Evolutionary conservation across 768 basidiomycete genomes (phyloP).

Genomic region (Leccinum rimulosum): DNA sequence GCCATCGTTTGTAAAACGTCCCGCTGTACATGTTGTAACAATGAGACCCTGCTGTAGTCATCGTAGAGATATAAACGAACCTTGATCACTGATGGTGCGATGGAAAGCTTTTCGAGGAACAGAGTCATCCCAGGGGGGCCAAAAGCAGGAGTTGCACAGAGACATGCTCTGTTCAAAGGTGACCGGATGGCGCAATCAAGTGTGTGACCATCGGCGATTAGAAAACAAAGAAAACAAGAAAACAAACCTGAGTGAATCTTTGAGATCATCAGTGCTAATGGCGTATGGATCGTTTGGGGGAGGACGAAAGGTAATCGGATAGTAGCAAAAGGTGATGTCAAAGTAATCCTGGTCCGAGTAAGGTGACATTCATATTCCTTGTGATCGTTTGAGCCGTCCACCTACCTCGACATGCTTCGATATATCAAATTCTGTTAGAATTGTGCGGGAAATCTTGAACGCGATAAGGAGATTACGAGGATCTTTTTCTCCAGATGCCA

Average conservation of each 20-base stretch:
- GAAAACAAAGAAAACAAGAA: background rate
- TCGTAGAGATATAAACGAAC: constrained; percentile 34
- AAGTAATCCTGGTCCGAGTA: constrained; percentile 68
- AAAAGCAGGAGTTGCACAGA: constrained; percentile 78
- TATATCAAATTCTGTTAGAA: constrained; percentile 87
- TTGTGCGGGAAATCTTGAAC: constrained; percentile 83
- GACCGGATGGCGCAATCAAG: background rate
- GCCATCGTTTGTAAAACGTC: constrained; percentile 82
- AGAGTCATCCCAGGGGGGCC: constrained; percentile 83
- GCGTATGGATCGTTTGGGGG: constrained; percentile 93
- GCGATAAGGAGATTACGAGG: constrained; percentile 89
- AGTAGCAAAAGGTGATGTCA: constrained; percentile 96
- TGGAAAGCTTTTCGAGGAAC: constrained; percentile 88
- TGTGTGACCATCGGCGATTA: background rate
- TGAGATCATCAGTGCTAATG: constrained; percentile 86
- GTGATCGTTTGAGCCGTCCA: background rate
- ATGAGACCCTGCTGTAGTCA: background rate
- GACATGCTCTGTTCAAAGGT: constrained; percentile 49
- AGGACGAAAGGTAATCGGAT: constrained; percentile 95
- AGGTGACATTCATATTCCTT: background rate
- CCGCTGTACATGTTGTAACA: constrained; percentile 46
- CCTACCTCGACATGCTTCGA: constrained; percentile 72
- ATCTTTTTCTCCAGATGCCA: constrained; percentile 98
- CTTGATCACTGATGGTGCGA: constrained; percentile 81
- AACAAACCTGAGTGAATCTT: constrained; percentile 60